These are phyloP conservation scores for Aspergillus nidulans DNA, from an alignment of 495 filamentous ascomycete genomes.

Conservation along the genomic window DNA sequence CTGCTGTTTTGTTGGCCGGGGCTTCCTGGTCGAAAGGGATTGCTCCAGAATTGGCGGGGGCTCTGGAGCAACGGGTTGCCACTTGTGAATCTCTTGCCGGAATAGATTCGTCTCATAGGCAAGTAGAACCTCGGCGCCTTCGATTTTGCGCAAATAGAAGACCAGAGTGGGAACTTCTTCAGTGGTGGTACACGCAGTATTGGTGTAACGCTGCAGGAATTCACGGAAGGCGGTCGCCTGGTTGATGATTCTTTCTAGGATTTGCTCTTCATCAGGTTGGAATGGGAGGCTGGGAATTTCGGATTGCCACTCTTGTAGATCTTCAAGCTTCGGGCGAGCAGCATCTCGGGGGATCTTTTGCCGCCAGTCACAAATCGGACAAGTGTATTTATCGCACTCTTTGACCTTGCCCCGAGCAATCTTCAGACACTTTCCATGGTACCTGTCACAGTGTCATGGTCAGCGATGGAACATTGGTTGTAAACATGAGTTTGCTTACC, in stretches of 20 bases:
- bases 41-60: conserved; percentile 74
- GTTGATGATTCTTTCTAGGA: conserved; percentile 76
- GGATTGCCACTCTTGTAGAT: conserved; percentile 79
- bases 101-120: conserved; percentile 96
- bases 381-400: conserved; percentile 97
- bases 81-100: conserved; percentile 91
- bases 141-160: conserved; percentile 98
- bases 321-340: conserved; percentile 90
- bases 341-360: conserved; percentile 99
- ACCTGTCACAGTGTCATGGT: conserved; percentile 62
- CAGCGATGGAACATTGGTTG: conserved; percentile 10
- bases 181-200: conserved; percentile 70
- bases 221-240: conserved; percentile 79
- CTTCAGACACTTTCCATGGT: conserved; percentile 97
- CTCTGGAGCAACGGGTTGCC: conserved; percentile 86
- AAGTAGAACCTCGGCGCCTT: conserved; percentile 92
- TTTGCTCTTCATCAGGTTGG: conserved; percentile 91
- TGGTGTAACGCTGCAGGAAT: conserved; percentile 76
- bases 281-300: conserved; percentile 83
- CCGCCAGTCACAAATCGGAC: conserved; percentile 95
- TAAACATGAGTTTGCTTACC: no score
- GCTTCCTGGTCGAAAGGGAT: conserved; percentile 93
- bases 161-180: conserved; percentile 85
- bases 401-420: conserved; percentile 97
- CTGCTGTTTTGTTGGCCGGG: conserved; percentile 93